A percentile compares a stretch with the other conserved stretches of the same genome.
Conservation (phyloP, 2,329 filamentous ascomycete species). For the Laburnicola sp. region DNA sequence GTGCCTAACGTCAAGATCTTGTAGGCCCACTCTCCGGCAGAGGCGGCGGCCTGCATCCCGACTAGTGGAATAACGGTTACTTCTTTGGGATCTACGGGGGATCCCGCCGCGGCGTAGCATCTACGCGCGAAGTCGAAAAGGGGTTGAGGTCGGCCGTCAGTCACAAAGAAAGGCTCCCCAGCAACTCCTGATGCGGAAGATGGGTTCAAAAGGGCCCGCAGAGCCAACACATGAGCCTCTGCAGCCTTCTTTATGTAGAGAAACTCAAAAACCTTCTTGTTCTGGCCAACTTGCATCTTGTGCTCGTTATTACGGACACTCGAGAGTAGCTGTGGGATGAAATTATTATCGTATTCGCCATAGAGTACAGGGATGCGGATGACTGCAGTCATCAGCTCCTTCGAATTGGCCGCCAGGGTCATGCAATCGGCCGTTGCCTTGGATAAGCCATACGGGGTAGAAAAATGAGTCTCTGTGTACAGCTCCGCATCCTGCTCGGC, state of each 20-base stretch:
- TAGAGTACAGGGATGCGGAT: constrained; percentile 52
- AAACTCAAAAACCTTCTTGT: constrained; percentile 54
- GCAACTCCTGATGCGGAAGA: constrained; percentile 43
- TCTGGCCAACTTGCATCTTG: constrained; percentile 51
- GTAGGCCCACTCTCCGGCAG: constrained; percentile 45
- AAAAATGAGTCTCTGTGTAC: constrained; percentile 7
- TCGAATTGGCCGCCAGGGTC: constrained; percentile 23
- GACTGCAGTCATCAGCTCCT: constrained; percentile 47
- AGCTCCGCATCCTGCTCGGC: constrained; percentile 19
- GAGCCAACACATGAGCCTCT: constrained; percentile 52
- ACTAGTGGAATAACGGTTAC: constrained; percentile 44
- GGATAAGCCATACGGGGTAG: constrained; percentile 21
- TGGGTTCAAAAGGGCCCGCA: constrained; percentile 47
- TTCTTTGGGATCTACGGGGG: constrained; percentile 31
- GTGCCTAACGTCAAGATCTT: constrained; percentile 32
- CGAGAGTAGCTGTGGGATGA: constrained; percentile 43
- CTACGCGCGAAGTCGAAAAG: constrained; percentile 50
- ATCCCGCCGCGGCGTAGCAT: constrained; percentile 44
- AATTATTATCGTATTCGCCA: constrained; percentile 47
- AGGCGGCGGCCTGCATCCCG: constrained; percentile 43
- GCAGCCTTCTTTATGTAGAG: constrained; percentile 52
- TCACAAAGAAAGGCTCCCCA: constrained; percentile 52
- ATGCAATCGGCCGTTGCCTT: constrained; percentile 25
- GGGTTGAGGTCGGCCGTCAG: constrained; percentile 47
- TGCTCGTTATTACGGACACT: constrained; percentile 48